phyloP scores from a whole-genome alignment of 129 eudicot genomes.

The Solidago caesia region DNA sequence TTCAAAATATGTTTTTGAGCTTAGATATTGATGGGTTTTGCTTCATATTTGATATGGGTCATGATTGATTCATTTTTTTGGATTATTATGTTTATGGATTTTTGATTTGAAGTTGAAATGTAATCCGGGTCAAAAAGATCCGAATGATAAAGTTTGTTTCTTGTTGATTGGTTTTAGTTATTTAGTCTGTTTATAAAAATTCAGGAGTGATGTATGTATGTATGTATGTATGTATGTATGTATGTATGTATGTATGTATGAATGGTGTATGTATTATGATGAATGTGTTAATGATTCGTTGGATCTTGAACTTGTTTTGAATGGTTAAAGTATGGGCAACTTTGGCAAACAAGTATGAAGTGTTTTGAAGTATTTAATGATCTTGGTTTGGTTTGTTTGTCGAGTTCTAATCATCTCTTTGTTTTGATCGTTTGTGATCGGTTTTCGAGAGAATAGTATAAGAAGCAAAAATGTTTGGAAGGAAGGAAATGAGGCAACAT shows the following conservation, averaged over 20 bases:
- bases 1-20: slow-evolving; percentile 4
- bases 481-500: not conserved
- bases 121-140: slow-evolving; percentile 31
- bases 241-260: not conserved
- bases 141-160: not conserved
- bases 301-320: slow-evolving; percentile 7
- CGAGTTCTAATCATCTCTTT: not conserved
- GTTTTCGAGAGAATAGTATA: not conserved
- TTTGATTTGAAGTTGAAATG: not conserved
- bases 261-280: not conserved
- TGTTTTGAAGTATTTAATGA: not conserved
- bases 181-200: not conserved
- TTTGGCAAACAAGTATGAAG: slow-evolving; percentile 15
- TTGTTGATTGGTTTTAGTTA: not conserved
- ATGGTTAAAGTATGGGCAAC: slow-evolving; percentile 21
- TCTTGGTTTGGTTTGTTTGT: slow-evolving; percentile 7
- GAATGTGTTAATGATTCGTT: slow-evolving; percentile 1
- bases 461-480: not conserved
- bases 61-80: slow-evolving; percentile 6
- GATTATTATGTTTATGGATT: slow-evolving; percentile 16
- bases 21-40: slow-evolving; percentile 1
- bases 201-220: not conserved
- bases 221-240: not conserved
- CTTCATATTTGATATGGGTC: slow-evolving; percentile 11
- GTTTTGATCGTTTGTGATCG: slow-evolving; percentile 10